Evolutionary conservation across 768 basidiomycete genomes (phyloP).

Genomic region (Exidia glandulosa): DNA sequence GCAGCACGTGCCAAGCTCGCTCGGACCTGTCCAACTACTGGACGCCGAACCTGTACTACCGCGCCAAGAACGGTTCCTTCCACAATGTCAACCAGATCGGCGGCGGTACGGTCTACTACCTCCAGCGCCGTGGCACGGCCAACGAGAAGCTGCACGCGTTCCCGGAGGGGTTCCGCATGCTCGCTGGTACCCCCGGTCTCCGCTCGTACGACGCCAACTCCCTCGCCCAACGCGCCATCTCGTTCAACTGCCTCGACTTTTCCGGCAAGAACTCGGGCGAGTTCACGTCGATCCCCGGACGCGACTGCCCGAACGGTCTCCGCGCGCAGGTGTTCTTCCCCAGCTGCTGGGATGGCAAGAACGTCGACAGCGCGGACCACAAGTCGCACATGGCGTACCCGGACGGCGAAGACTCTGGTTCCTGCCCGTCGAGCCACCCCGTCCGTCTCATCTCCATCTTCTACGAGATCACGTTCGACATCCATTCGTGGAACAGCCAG

Average conservation of each 20-base stretch:
- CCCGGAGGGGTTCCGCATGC: conserved; percentile 17
- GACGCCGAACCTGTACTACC: conserved; percentile 3
- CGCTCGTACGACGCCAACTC: conserved; percentile 34
- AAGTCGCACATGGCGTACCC: conserved; percentile 15
- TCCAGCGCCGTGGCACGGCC: conserved; percentile 1
- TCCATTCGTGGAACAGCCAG: conserved; percentile 2
- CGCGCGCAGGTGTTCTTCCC: conserved; percentile 23
- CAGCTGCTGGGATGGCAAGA: conserved; percentile 29
- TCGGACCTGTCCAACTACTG: neutral
- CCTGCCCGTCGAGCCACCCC: conserved; percentile 11
- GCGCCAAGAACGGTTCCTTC: conserved; percentile 3
- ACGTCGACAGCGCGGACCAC: conserved; percentile 22
- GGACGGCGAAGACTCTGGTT: conserved; percentile 7
- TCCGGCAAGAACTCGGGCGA: conserved; percentile 13
- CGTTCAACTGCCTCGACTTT: conserved; percentile 34
- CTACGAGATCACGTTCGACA: conserved; percentile 9
- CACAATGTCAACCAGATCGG: conserved; percentile 4
- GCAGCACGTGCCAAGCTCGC: conserved; percentile 5
- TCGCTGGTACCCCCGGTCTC: conserved; percentile 36
- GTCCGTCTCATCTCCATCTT: conserved; percentile 12
- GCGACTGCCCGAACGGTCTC: conserved; percentile 17
- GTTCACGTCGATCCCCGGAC: conserved; percentile 2
- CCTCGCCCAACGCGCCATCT: conserved; percentile 25
- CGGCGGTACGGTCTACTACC: conserved; percentile 5
- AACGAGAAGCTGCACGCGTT: conserved; percentile 1